Evolutionary conservation across 768 basidiomycete species (phyloP).

Genomic region (Filobasidium wieringae): DNA sequence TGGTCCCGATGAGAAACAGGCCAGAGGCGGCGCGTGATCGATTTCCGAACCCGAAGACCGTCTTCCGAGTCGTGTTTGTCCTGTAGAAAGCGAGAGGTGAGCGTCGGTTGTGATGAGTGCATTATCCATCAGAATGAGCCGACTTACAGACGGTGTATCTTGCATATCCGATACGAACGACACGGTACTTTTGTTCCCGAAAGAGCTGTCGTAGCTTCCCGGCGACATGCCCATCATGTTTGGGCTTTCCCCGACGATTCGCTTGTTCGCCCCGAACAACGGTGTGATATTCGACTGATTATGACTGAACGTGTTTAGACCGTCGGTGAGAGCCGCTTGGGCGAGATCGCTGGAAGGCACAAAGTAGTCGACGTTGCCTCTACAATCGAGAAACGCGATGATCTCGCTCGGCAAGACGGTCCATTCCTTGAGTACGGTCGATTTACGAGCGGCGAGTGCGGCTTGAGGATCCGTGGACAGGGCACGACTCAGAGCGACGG

Average conservation of each 20-base stretch:
- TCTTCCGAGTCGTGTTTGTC: background rate
- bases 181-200: background rate
- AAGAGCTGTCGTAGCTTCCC: background rate
- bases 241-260: too few relatives aligned
- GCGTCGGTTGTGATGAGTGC: background rate
- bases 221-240: background rate
- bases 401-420: constrained; percentile 8
- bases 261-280: too few relatives aligned
- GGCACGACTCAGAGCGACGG: background rate
- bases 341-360: constrained; percentile 1
- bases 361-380: constrained; percentile 10
- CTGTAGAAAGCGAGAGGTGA: too few relatives aligned
- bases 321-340: too few relatives aligned
- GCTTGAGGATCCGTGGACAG: background rate
- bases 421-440: constrained; percentile 4
- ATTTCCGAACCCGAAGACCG: background rate
- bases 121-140: too few relatives aligned
- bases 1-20: background rate
- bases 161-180: background rate
- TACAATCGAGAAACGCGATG: constrained; percentile 10
- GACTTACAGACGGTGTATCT: background rate
- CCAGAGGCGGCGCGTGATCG: background rate
- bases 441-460: background rate
- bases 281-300: too few relatives aligned
- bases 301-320: too few relatives aligned